Evolutionary conservation across 1,139 yeast genomes (phyloP).

Genomic region (Yamadazyma taylorii): DNA sequence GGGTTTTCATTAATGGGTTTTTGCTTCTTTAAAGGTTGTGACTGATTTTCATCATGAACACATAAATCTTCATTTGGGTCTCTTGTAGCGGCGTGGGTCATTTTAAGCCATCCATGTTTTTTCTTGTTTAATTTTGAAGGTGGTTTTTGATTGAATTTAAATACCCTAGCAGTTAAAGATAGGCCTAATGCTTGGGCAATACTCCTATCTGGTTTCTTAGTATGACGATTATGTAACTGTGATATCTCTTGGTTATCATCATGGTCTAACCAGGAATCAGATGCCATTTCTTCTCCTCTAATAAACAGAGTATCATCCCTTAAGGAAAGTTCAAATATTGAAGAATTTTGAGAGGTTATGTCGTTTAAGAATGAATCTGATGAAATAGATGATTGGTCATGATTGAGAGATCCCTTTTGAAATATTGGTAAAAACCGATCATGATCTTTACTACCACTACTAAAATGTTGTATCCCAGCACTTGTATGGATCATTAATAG

Average conservation of each 20-base stretch:
- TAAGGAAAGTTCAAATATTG: conserved; percentile 5
- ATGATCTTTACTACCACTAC: not conserved
- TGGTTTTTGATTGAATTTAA: conserved; percentile 8
- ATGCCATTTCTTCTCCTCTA: not conserved
- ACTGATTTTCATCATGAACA: too few species aligned
- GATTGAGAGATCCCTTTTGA: not conserved
- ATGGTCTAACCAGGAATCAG: too few species aligned
- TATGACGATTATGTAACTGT: conserved; percentile 2
- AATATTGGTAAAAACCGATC: conserved; percentile 7
- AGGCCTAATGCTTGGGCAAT: conserved; percentile 13
- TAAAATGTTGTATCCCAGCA: not conserved
- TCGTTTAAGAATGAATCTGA: not conserved
- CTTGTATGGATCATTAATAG: too few species aligned
- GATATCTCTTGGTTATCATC: too few species aligned
- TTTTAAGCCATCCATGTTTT: not conserved
- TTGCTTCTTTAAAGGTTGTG: too few species aligned
- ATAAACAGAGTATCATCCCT: conserved; percentile 6
- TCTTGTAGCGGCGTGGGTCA: not conserved
- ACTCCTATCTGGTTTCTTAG: conserved; percentile 6
- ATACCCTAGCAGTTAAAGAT: conserved; percentile 6
- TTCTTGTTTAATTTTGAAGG: not conserved
- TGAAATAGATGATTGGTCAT: not conserved
- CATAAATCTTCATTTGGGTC: too few species aligned
- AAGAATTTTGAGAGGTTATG: too few species aligned
- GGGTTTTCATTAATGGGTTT: too few species aligned